phyloP scores from a whole-genome alignment of 2,329 filamentous ascomycete species.

The Epichloe sylvatica region DNA sequence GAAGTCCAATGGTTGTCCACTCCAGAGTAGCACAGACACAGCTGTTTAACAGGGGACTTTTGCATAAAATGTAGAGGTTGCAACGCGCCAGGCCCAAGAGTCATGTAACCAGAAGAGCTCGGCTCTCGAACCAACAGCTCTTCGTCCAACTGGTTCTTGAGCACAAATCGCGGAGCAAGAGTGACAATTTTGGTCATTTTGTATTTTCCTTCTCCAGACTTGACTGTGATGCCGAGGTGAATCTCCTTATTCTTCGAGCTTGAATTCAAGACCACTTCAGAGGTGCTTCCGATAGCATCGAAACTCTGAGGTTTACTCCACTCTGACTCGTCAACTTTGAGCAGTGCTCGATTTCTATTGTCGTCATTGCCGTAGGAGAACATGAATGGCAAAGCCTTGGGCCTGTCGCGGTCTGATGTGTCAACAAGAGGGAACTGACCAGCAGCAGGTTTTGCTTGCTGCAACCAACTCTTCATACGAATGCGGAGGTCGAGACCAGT shows the following conservation, averaged over 20 bases:
- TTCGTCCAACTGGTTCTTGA: slow-evolving; percentile 86
- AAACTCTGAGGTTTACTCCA: slow-evolving; percentile 99
- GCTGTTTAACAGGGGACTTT: slow-evolving; percentile 67
- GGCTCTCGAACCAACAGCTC: slow-evolving; percentile 84
- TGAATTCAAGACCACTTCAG: slow-evolving; percentile 73
- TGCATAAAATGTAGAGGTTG: slow-evolving; percentile 84
- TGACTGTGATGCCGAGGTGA: slow-evolving; percentile 77
- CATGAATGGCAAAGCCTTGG: slow-evolving; percentile 83
- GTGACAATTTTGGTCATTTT: slow-evolving; percentile 95
- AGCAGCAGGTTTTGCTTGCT: slow-evolving; percentile 68
- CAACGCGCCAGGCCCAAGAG: slow-evolving; percentile 62
- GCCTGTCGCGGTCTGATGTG: slow-evolving; percentile 36
- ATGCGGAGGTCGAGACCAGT: slow-evolving; percentile 82
- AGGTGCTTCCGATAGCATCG: slow-evolving; percentile 87
- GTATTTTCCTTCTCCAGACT: slow-evolving; percentile 91
- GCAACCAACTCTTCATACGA: slow-evolving; percentile 77
- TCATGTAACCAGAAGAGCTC: slow-evolving; percentile 74
- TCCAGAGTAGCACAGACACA: slow-evolving; percentile 84
- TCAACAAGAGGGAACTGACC: slow-evolving; percentile 53
- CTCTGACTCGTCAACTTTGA: slow-evolving; percentile 77
- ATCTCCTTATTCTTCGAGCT: slow-evolving; percentile 62
- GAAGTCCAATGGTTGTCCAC: slow-evolving; percentile 97
- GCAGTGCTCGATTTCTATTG: slow-evolving; percentile 73
- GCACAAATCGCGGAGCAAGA: slow-evolving; percentile 77
- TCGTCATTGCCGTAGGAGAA: slow-evolving; percentile 87